phyloP scores from a whole-genome alignment of 2,329 filamentous ascomycete genomes.

The Alternaria sp. region DNA sequence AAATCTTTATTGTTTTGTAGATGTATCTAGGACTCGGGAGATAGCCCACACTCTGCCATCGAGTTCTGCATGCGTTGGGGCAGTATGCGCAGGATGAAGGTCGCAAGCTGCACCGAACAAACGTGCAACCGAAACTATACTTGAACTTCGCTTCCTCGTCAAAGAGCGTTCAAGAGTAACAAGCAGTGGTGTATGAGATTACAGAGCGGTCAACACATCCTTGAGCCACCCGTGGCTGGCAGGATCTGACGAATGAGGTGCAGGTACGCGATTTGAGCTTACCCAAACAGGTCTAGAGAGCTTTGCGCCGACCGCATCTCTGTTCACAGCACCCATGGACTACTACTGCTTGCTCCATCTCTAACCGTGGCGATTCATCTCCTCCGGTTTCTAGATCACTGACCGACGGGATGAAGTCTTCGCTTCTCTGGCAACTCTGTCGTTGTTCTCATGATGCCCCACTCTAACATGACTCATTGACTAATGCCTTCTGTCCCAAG shows the following conservation, averaged over 20 bases:
- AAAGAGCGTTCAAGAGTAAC: not conserved
- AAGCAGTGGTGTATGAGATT: not conserved
- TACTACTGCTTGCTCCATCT: not conserved
- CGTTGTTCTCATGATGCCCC: not conserved
- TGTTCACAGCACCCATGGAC: not conserved
- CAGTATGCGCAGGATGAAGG: not conserved
- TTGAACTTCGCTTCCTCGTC: not conserved
- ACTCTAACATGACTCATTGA: not conserved
- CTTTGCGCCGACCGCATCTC: slow-evolving; percentile 4
- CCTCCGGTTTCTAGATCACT: not conserved
- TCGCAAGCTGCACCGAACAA: not conserved
- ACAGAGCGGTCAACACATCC: slow-evolving; percentile 4
- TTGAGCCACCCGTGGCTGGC: slow-evolving; percentile 1
- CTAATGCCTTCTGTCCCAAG: not conserved
- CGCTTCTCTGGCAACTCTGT: not conserved
- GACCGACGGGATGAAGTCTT: not conserved
- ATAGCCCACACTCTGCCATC: not conserved
- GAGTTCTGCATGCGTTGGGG: not conserved
- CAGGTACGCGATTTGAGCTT: not conserved
- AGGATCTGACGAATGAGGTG: slow-evolving; percentile 2
- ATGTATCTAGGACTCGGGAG: not conserved
- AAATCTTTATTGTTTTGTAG: not conserved
- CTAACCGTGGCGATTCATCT: no score
- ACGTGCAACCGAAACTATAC: not conserved
- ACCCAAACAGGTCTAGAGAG: not conserved